Conservation (phyloP, 257 asterid genomes). For the Anisodus acutangulus region DNA sequence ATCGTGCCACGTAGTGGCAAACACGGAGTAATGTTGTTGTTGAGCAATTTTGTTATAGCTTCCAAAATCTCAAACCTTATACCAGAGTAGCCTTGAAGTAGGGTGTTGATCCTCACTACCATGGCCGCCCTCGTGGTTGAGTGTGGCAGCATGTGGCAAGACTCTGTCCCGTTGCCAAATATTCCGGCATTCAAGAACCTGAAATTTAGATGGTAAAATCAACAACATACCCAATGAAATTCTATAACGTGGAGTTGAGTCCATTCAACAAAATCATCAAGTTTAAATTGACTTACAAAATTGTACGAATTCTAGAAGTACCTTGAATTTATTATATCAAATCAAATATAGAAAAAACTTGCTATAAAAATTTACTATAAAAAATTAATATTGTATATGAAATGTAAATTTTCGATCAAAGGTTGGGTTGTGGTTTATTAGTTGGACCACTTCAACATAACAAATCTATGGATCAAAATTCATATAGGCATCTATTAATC, state of each 20-base stretch:
- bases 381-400: too few species aligned
- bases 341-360: too few species aligned
- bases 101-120: constrained; percentile 44
- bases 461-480: too few species aligned
- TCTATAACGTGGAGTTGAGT: too few species aligned
- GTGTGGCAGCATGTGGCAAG: constrained; percentile 38
- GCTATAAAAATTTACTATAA: too few species aligned
- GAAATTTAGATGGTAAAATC: background rate
- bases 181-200: constrained; percentile 46
- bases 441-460: background rate
- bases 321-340: too few species aligned
- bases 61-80: constrained; percentile 44
- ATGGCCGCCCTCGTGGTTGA: constrained; percentile 41
- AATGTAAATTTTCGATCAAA: too few species aligned
- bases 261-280: background rate
- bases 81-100: constrained; percentile 44
- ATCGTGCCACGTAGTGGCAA: constrained; percentile 45
- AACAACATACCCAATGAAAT: too few species aligned
- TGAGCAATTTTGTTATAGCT: constrained; percentile 40
- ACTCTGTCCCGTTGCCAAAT: constrained; percentile 38
- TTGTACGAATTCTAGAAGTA: too few species aligned
- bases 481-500: background rate
- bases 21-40: constrained; percentile 39
- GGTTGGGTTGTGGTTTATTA: too few species aligned
- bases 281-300: background rate